These are phyloP conservation scores for Pleurotus djamor DNA, from an alignment of 768 basidiomycete species.

Conservation along the genomic window DNA sequence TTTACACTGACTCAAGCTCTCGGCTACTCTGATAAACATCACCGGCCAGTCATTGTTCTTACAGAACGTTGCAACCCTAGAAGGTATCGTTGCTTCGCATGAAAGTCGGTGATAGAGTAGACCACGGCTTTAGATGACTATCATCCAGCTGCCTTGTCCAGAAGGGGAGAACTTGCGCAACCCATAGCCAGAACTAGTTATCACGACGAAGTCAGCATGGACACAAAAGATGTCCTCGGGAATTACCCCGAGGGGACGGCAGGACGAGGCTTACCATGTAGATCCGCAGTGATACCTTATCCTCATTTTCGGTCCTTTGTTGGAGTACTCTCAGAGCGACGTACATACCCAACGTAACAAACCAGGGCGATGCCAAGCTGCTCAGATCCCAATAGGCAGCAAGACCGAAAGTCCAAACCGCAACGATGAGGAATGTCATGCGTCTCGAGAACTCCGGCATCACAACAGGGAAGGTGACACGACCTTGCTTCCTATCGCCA, in stretches of 20 bases:
- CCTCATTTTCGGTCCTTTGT: conserved; percentile 1
- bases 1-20: background rate
- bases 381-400: conserved; percentile 5
- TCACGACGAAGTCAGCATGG: background rate
- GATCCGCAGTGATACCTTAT: conserved; percentile 4
- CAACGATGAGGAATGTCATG: conserved; percentile 1
- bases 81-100: conserved; percentile 5
- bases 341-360: conserved; percentile 6
- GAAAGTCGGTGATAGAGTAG: background rate
- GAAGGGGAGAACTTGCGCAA: conserved; percentile 4
- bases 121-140: background rate
- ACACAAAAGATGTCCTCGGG: too few relatives aligned
- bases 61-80: background rate
- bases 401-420: conserved; percentile 6
- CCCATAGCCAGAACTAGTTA: conserved; percentile 5
- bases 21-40: background rate
- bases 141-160: conserved; percentile 3
- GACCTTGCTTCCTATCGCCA: conserved; percentile 9
- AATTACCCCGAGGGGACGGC: background rate
- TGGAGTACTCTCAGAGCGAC: conserved; percentile 4
- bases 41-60: background rate
- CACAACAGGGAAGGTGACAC: conserved; percentile 11
- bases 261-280: background rate
- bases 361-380: background rate
- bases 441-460: conserved; percentile 7